Evolutionary conservation across 129 eudicot genomes (phyloP).

Genomic region (Pulicaria dysenterica): DNA sequence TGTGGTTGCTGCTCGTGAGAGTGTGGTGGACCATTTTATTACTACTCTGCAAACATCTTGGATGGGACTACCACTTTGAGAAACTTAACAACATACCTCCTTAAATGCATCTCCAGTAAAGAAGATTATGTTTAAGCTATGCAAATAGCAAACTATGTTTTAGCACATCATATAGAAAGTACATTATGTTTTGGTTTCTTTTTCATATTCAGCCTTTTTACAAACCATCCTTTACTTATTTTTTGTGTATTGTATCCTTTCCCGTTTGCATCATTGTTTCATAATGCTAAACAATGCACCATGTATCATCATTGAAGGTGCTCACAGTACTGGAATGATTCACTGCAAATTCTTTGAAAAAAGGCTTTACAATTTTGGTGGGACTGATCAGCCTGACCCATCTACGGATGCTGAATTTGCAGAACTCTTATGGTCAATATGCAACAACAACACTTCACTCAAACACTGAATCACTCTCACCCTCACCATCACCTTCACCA

Average conservation of each 20-base stretch:
- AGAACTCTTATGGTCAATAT: conserved; percentile 45
- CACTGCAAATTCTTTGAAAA: conserved; percentile 65
- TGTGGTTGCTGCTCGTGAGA: conserved; percentile 76
- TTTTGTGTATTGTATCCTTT: background rate
- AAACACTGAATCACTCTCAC: conserved; percentile 17
- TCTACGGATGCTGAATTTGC: conserved; percentile 59
- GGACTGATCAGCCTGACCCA: conserved; percentile 55
- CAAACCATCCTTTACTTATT: background rate
- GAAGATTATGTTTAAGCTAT: background rate
- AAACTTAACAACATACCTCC: background rate
- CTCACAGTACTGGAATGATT: conserved; percentile 75
- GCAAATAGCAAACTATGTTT: background rate
- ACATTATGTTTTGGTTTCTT: background rate
- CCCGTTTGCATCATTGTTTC: conserved; percentile 13
- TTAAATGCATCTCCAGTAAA: background rate
- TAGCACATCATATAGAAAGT: conserved; percentile 4
- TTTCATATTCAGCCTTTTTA: background rate
- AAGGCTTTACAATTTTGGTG: conserved; percentile 64
- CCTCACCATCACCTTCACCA: conserved; percentile 49
- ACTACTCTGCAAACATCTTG: background rate
- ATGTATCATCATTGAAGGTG: conserved; percentile 45
- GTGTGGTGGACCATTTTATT: no score
- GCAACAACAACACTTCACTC: conserved; percentile 44
- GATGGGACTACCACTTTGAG: conserved; percentile 6
- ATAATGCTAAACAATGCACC: background rate